A percentile compares a stretch with the other conserved stretches of the same genome.
Evolutionary conservation across 1,139 yeast genomes (phyloP).

Genomic region (Spathaspora sp.): DNA sequence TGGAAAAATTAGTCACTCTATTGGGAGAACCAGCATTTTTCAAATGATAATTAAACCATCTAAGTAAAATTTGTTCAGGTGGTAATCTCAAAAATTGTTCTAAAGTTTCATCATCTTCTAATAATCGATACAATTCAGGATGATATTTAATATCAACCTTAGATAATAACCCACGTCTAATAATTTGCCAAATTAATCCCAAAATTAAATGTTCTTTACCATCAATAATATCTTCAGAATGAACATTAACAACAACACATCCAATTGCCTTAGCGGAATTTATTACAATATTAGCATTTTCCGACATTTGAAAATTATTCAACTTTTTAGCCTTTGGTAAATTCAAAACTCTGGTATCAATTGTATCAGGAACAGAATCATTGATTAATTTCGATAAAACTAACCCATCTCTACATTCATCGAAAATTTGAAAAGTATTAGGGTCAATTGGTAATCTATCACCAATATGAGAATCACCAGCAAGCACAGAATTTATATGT

Average conservation of each 20-base stretch:
- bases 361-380: constrained; percentile 97
- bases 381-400: constrained; percentile 90
- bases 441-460: constrained; percentile 87
- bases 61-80: constrained; percentile 92
- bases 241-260: constrained; percentile 96
- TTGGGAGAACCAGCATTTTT: constrained; percentile 91
- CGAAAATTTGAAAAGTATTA: constrained; percentile 92
- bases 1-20: constrained; percentile 79
- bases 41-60: constrained; percentile 97
- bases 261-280: constrained; percentile 99
- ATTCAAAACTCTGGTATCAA: constrained; percentile 95
- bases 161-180: constrained; percentile 89
- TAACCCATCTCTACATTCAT: constrained; percentile 94
- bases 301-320: constrained; percentile 93
- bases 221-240: constrained; percentile 94
- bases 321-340: constrained; percentile 75
- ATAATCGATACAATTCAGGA: constrained; percentile 91
- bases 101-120: constrained; percentile 95
- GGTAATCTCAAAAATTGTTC: constrained; percentile 96
- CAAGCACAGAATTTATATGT: constrained; percentile 87
- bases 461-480: constrained; percentile 90
- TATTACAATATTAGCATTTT: constrained; percentile 95
- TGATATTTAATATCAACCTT: constrained; percentile 95
- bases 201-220: constrained; percentile 94
- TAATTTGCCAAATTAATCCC: constrained; percentile 98